A percentile compares a stretch with the other conserved stretches of the same genome.
Conservation (phyloP, 2,329 filamentous ascomycete species). For the Stagonosporopsis vannaccii region DNA sequence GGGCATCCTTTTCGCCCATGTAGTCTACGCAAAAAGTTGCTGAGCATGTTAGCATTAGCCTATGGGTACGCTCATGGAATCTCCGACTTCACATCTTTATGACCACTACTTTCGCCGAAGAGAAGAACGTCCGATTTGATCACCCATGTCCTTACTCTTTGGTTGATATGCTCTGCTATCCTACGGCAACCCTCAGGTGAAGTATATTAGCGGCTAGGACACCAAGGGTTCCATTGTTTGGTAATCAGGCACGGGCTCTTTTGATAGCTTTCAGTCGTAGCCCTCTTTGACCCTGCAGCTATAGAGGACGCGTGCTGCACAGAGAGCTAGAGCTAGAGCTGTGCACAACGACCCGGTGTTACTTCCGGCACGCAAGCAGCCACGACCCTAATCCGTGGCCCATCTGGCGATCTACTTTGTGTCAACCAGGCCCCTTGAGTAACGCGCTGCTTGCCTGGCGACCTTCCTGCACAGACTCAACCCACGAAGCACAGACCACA, state of each 20-base stretch:
- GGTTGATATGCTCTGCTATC: neutral
- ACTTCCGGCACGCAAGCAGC: conserved; percentile 14
- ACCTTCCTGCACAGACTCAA: conserved; percentile 26
- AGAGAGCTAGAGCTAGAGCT: conserved; percentile 8
- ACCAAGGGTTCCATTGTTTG: neutral
- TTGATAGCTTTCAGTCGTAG: conserved; percentile 9
- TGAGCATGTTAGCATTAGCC: conserved; percentile 26
- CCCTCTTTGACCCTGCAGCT: conserved; percentile 9
- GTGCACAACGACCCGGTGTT: conserved; percentile 17
- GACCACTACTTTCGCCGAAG: neutral
- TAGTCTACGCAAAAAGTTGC: conserved; percentile 47
- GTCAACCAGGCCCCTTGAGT: conserved; percentile 6
- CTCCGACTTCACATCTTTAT: conserved; percentile 3
- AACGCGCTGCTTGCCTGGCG: conserved; percentile 7
- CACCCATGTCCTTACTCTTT: too few relatives aligned
- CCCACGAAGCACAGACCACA: conserved; percentile 34
- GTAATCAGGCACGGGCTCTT: neutral
- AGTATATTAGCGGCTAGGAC: neutral
- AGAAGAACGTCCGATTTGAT: neutral
- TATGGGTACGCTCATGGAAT: conserved; percentile 7
- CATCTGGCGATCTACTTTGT: conserved; percentile 16
- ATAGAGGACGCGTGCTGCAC: conserved; percentile 7
- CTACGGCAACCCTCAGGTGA: neutral
- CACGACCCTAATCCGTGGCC: conserved; percentile 30
- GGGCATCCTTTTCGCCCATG: conserved; percentile 34